Percentiles rank a stretch among this genome's conserved stretches.
Conservation (phyloP, 106 monocot species). For the Dioscorea dumetorum region DNA sequence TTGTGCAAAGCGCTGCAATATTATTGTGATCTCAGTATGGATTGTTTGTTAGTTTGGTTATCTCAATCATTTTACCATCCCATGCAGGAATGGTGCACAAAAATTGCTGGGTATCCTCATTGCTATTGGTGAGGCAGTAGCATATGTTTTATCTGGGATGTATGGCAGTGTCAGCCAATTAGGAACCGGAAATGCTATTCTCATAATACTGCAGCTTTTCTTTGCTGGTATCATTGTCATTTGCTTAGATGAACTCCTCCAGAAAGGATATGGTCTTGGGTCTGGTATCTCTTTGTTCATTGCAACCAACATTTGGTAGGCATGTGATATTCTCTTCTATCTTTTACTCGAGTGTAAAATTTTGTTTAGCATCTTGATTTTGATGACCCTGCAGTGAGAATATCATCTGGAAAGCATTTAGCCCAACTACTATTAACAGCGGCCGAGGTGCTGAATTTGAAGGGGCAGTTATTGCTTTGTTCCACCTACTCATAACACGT, state of each 20-base stretch:
- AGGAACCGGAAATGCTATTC: constrained; percentile 31
- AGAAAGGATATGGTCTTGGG: constrained; percentile 70
- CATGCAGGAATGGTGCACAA: constrained; percentile 57
- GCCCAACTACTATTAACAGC: constrained; percentile 40
- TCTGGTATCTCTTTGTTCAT: constrained; percentile 33
- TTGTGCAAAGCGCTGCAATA: no score
- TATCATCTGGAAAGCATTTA: constrained; percentile 45
- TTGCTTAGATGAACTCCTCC: constrained; percentile 57
- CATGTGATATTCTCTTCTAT: not conserved
- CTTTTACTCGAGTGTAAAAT: no score
- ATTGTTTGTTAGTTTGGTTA: not conserved
- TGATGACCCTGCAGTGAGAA: constrained; percentile 25
- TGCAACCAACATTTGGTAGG: constrained; percentile 30
- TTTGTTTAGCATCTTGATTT: not conserved
- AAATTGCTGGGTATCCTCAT: constrained; percentile 60
- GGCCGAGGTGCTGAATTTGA: constrained; percentile 46
- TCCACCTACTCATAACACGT: constrained; percentile 41
- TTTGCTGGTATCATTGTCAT: constrained; percentile 74
- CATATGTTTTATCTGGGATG: constrained; percentile 69
- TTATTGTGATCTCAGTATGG: no score
- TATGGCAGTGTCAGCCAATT: constrained; percentile 40
- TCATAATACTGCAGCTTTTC: constrained; percentile 38
- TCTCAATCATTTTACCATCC: not conserved
- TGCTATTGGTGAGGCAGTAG: constrained; percentile 61
- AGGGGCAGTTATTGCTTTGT: constrained; percentile 46